A percentile compares a stretch with the other conserved stretches of the same genome.
Conservation (phyloP, 2,329 filamentous ascomycete genomes). For the Tolypocladium nubicola region DNA sequence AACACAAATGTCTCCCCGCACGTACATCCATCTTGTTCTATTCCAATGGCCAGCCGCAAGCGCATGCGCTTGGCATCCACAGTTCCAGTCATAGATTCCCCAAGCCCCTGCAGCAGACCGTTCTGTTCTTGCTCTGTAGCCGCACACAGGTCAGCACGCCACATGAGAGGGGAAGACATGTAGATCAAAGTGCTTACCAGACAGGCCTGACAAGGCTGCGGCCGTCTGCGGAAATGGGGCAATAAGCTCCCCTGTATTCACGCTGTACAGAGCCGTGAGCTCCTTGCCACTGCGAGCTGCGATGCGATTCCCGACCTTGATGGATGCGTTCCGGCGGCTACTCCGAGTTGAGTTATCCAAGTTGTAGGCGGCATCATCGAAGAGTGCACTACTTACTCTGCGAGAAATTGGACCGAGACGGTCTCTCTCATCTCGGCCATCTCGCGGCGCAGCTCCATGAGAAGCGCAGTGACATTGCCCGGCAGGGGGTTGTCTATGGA, state of each 20-base stretch:
- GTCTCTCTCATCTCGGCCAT: not conserved
- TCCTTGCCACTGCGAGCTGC: not conserved
- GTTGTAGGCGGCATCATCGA: not conserved
- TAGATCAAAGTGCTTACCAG: not conserved
- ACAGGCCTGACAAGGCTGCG: not conserved
- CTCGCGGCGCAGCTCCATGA: not conserved
- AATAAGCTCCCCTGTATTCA: not conserved
- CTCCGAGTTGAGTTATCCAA: not conserved
- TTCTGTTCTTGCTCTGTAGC: not conserved
- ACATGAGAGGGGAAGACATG: not conserved
- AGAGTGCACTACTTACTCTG: not conserved
- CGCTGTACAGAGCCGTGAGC: not conserved
- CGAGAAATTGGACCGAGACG: not conserved
- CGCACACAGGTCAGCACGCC: not conserved
- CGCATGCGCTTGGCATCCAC: not conserved
- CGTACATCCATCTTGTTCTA: not conserved
- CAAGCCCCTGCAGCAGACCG: not conserved
- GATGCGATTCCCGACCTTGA: not conserved
- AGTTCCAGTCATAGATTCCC: not conserved
- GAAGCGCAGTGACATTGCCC: not conserved
- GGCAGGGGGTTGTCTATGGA: not conserved
- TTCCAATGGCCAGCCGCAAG: not conserved
- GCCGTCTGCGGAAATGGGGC: not conserved
- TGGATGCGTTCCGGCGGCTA: not conserved
- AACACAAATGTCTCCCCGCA: not conserved